These are phyloP conservation scores for Micractinium sp. DNA, from an alignment of 139 green algal genomes.

Conservation along the genomic window DNA sequence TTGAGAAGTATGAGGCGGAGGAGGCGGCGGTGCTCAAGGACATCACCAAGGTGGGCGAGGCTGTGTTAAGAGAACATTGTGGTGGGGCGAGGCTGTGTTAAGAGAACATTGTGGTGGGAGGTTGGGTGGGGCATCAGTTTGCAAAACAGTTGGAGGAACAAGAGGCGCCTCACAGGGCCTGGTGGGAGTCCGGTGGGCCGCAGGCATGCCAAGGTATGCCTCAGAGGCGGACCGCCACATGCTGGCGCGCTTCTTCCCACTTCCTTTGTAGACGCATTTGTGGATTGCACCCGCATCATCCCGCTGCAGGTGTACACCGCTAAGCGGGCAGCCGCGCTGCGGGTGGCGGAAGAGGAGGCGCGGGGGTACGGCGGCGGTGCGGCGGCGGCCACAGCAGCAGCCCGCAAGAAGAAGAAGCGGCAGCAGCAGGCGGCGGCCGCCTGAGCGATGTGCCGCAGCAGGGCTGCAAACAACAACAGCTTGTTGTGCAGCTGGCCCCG, in stretches of 20 bases:
- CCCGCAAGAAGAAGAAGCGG: slow-evolving; percentile 22
- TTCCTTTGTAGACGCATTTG: no score
- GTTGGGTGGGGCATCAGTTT: no score
- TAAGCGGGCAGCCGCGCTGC: slow-evolving; percentile 63
- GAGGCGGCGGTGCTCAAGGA: slow-evolving; percentile 84
- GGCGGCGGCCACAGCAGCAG: slow-evolving; percentile 1
- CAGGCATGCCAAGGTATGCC: no score
- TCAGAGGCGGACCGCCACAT: no score
- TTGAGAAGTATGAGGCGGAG: slow-evolving; percentile 63
- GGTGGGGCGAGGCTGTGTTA: no score
- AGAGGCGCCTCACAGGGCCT: no score
- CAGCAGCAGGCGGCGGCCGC: background rate
- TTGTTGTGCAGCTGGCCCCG: no score
- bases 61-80: no score
- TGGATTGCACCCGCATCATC: background rate
- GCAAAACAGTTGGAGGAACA: no score
- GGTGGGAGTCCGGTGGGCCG: background rate
- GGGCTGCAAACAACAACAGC: no score
- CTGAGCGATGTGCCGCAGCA: background rate
- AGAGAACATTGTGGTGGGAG: no score
- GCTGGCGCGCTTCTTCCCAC: no score
- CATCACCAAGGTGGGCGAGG: slow-evolving; percentile 68
- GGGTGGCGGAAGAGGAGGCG: slow-evolving; percentile 53
- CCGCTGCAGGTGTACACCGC: slow-evolving; percentile 67
- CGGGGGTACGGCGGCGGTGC: background rate